Percentiles rank a stretch among this genome's conserved stretches.
Conservation (phyloP, 148 eudicot species). For the Diospyros kaki region DNA sequence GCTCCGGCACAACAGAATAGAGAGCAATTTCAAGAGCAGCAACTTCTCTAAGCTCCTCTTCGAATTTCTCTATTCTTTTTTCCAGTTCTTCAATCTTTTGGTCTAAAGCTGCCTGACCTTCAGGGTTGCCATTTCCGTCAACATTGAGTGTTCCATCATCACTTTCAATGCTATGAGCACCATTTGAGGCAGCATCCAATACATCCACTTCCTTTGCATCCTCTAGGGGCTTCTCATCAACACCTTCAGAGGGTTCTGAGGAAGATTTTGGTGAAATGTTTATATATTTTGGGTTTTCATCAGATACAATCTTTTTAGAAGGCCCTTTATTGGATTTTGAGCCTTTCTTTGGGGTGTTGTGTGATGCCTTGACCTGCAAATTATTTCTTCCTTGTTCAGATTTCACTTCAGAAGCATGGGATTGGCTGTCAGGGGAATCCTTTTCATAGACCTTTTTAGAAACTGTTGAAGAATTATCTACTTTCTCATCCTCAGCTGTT, state of each 20-base stretch:
- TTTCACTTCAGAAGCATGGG: slow-evolving; percentile 20
- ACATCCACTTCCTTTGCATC: slow-evolving; percentile 39
- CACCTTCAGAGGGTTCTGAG: slow-evolving; percentile 47
- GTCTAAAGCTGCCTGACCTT: slow-evolving; percentile 32
- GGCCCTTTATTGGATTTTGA: slow-evolving; percentile 28
- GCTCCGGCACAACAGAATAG: slow-evolving; percentile 79
- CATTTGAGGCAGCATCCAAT: slow-evolving; percentile 54
- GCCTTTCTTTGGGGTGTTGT: slow-evolving; percentile 26
- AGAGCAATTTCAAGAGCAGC: slow-evolving; percentile 86
- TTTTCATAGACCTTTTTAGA: slow-evolving; percentile 26
- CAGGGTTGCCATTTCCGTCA: slow-evolving; percentile 27
- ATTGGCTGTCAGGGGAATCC: slow-evolving; percentile 20
- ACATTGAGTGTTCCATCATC: slow-evolving; percentile 34
- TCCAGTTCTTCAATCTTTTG: slow-evolving; percentile 56
- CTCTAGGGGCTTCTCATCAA: slow-evolving; percentile 37
- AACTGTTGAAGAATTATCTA: slow-evolving; percentile 26
- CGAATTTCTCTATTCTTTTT: slow-evolving; percentile 61
- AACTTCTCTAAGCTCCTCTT: slow-evolving; percentile 82
- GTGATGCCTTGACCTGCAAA: slow-evolving; percentile 18
- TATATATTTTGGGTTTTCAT: slow-evolving; percentile 20
- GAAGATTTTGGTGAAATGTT: slow-evolving; percentile 39
- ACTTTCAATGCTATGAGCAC: slow-evolving; percentile 33
- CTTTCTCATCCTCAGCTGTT: slow-evolving; percentile 56
- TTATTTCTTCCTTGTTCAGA: slow-evolving; percentile 30
- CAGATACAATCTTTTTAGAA: slow-evolving; percentile 22